These are phyloP conservation scores for Malus hybrid DNA, from an alignment of 331 rosid genomes.

Conservation along the genomic window DNA sequence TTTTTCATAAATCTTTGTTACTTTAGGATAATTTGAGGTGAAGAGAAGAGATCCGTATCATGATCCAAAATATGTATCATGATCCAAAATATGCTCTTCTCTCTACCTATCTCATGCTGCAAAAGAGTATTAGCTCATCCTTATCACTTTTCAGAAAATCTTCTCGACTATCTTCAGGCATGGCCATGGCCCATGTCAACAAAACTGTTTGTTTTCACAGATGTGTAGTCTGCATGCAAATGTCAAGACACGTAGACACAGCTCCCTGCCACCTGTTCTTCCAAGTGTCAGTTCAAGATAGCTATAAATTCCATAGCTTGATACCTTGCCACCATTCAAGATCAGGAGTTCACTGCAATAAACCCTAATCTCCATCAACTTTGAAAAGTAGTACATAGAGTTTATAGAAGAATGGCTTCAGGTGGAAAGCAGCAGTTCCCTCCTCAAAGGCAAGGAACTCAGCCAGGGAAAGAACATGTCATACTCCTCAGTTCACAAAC, in stretches of 20 bases:
- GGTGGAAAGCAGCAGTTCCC: constrained; percentile 29
- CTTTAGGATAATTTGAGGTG: too few species aligned
- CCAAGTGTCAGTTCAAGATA: constrained; percentile 17
- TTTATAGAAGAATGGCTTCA: constrained; percentile 43
- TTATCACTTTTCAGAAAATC: too few species aligned
- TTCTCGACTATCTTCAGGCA: too few species aligned
- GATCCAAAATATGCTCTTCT: too few species aligned
- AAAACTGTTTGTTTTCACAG: not conserved
- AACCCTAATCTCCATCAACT: not conserved
- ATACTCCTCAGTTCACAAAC: constrained; percentile 51
- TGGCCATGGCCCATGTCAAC: too few species aligned
- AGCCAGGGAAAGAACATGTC: constrained; percentile 65
- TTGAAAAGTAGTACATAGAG: not conserved
- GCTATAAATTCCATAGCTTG: not conserved
- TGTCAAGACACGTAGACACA: constrained; percentile 22
- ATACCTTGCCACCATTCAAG: not conserved
- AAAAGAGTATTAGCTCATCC: too few species aligned
- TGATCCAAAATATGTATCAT: too few species aligned
- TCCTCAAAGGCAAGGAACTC: constrained; percentile 48
- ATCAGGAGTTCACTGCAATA: not conserved
- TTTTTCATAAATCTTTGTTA: too few species aligned
- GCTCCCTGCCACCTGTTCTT: constrained; percentile 22
- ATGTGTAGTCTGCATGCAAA: constrained; percentile 24
- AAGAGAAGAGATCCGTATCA: too few species aligned
- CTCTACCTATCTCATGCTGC: too few species aligned